phyloP scores from a whole-genome alignment of 129 eudicot genomes.

The Tagetes erecta region DNA sequence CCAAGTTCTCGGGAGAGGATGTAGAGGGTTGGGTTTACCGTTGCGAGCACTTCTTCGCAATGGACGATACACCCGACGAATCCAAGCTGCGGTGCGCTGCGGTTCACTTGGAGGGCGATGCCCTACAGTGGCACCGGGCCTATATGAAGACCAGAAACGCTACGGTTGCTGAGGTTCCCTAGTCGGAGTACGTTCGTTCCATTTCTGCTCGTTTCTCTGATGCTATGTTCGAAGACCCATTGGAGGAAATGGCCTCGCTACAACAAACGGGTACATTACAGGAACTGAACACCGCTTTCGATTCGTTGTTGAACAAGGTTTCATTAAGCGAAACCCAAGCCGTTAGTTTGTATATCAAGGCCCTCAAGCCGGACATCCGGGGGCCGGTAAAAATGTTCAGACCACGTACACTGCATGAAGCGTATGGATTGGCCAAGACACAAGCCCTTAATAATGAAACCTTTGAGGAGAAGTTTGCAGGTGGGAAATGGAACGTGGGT shows the following conservation, averaged over 20 bases:
- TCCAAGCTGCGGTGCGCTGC: neutral
- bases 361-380: constrained; percentile 10
- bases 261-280: neutral
- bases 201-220: neutral
- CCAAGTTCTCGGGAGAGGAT: neutral
- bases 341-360: constrained; percentile 3
- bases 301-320: neutral
- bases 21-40: neutral
- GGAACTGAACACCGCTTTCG: neutral
- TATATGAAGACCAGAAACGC: neutral
- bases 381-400: constrained; percentile 2
- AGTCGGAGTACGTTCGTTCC: too few species aligned
- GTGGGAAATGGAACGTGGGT: too few species aligned
- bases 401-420: neutral
- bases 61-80: too few species aligned
- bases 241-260: neutral
- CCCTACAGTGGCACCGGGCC: neutral
- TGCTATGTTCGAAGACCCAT: neutral
- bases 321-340: too few species aligned
- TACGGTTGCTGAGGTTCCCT: neutral
- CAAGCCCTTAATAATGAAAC: too few species aligned
- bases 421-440: too few species aligned
- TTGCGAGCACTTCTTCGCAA: neutral
- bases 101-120: neutral
- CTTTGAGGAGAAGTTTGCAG: too few species aligned